Evolutionary conservation across 2,329 filamentous ascomycete genomes (phyloP).

Genomic region (Cercospora zeina): DNA sequence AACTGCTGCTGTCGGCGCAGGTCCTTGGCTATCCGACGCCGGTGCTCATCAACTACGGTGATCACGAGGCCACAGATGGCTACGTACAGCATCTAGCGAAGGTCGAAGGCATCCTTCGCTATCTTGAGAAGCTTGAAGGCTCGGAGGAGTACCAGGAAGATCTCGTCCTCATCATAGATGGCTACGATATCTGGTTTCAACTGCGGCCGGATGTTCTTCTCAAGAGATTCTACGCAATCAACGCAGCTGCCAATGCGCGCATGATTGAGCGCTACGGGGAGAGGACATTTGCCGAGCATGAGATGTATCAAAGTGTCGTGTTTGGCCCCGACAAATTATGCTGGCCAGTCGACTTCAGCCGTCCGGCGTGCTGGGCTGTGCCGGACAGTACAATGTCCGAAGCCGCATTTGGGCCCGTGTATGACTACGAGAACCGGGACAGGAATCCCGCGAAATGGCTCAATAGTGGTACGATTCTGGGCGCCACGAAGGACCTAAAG

Average conservation of each 20-base stretch:
- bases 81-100: slow-evolving; percentile 32
- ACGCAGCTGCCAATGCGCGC: slow-evolving; percentile 44
- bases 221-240: slow-evolving; percentile 32
- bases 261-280: slow-evolving; percentile 29
- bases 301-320: slow-evolving; percentile 37
- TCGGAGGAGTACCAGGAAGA: slow-evolving; percentile 42
- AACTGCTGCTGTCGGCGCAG: slow-evolving; percentile 25
- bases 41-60: slow-evolving; percentile 28
- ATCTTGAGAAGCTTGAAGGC: slow-evolving; percentile 25
- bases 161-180: slow-evolving; percentile 34
- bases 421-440: slow-evolving; percentile 44
- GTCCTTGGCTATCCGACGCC: slow-evolving; percentile 28
- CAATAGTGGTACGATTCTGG: slow-evolving; percentile 52
- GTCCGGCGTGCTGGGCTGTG: slow-evolving; percentile 40
- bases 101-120: slow-evolving; percentile 27
- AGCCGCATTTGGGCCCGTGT: slow-evolving; percentile 51
- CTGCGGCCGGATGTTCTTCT: slow-evolving; percentile 31
- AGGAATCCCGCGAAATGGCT: slow-evolving; percentile 52
- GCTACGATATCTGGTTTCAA: slow-evolving; percentile 36
- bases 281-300: slow-evolving; percentile 41
- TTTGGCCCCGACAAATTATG: slow-evolving; percentile 41
- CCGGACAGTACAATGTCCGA: slow-evolving; percentile 34
- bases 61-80: slow-evolving; percentile 23
- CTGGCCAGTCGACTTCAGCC: slow-evolving; percentile 37
- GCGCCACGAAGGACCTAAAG: slow-evolving; percentile 34